Evolutionary conservation across 345 rosid species (phyloP).

Genomic region (Sonneratia caseolaris): DNA sequence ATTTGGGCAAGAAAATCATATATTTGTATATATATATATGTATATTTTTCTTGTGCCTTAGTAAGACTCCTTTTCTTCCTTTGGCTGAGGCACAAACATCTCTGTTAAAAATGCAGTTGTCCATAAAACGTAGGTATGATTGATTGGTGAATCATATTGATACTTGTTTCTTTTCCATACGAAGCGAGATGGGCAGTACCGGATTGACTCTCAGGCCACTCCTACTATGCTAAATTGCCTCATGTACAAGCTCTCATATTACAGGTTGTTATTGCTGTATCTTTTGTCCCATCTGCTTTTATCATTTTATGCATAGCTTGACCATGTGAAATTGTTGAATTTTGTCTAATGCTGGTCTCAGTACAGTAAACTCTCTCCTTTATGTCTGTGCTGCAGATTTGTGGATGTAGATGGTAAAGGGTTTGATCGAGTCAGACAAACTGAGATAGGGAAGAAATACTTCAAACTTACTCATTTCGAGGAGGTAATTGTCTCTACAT

Average conservation of each 20-base stretch:
- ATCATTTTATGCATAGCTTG: background rate
- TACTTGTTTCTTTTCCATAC: slow-evolving; percentile 7
- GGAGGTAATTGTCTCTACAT: slow-evolving; percentile 49
- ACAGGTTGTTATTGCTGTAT: slow-evolving; percentile 43
- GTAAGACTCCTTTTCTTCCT: background rate
- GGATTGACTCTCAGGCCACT: slow-evolving; percentile 89
- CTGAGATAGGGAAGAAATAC: slow-evolving; percentile 93
- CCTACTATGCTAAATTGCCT: slow-evolving; percentile 92
- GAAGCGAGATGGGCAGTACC: slow-evolving; percentile 93
- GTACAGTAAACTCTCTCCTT: background rate
- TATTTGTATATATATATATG: too few relatives aligned
- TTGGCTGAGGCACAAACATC: background rate
- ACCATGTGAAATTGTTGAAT: background rate
- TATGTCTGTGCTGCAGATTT: slow-evolving; percentile 43
- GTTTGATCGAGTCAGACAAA: slow-evolving; percentile 78
- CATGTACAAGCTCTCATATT: slow-evolving; percentile 95
- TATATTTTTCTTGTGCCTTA: background rate
- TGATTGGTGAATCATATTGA: background rate
- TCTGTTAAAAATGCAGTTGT: background rate
- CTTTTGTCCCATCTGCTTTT: background rate
- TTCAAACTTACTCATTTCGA: slow-evolving; percentile 90
- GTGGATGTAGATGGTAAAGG: slow-evolving; percentile 95
- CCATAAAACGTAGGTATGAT: background rate
- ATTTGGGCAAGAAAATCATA: too few relatives aligned
- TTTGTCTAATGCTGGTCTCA: background rate